Evolutionary conservation across 2,329 filamentous ascomycete species (phyloP), one percentile per base, ranked within the genome.

Genomic region (Xylaria sp.): DNA sequence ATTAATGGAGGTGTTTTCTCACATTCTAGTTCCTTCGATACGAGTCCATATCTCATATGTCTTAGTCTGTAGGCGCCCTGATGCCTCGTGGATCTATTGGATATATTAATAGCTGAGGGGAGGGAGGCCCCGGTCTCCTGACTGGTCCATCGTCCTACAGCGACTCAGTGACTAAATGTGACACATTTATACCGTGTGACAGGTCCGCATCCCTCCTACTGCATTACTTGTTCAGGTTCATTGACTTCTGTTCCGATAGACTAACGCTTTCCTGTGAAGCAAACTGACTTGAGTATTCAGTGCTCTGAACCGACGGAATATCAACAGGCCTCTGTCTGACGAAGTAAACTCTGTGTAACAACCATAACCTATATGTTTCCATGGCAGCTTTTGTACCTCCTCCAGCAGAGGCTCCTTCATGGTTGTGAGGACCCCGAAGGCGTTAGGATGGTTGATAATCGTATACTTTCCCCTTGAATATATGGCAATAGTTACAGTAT

Each of bases 261-360:
- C 66, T 67, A 1, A 78, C 63, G 43, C 75, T 64, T 33, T 78
- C 75, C 60, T 78, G 76, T 2, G 77, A 65, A 66, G 65, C 4
- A 78, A 64, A 1, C 71, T 61, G 11, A 75, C 59, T 31, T 75
- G 63, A 6, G 64, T 60, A 41, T 75, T 76, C 0, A 77, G 63
- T 1, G 65, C 54, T 7, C 67, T 66, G 48, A 79, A 78, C 11
- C 74, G 70, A 5, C 75, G 69, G 3, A 78, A 68, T 7, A 77
- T 68, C 21, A 70, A 63, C n/a, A 74, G 67, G 41, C 74, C 73
- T 15, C 68, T 65, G 3, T 76, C 74, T 0, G 74, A 73, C 4
- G 72, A 64, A 4, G 75, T 53, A 44, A 75, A 75, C 1, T 68
- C 29, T 0, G 69, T 8, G 48, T 72, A 76, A 21, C 68, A 67